Evolutionary conservation across 345 rosid species (phyloP).

Genomic region (Pseudoturritis turrita): DNA sequence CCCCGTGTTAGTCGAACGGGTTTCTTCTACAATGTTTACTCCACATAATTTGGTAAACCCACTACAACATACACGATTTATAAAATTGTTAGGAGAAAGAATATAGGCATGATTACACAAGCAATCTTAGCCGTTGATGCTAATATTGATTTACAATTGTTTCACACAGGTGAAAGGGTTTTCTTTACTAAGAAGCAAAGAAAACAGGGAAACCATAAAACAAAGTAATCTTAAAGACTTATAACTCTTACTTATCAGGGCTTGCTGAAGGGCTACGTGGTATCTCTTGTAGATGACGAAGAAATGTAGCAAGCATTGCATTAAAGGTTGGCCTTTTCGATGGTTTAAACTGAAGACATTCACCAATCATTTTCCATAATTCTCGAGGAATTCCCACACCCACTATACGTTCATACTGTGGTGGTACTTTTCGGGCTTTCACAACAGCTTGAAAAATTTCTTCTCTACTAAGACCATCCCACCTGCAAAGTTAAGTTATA

Average conservation of each 20-base stretch:
- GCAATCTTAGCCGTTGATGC: neutral
- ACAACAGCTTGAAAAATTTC: slow-evolving; percentile 91
- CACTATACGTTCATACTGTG: slow-evolving; percentile 94
- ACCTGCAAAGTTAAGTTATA: slow-evolving; percentile 44
- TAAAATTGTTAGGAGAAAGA: slow-evolving; percentile 3
- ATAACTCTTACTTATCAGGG: slow-evolving; percentile 72
- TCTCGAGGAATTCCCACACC: slow-evolving; percentile 97
- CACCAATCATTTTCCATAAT: slow-evolving; percentile 98
- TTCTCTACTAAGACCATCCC: slow-evolving; percentile 90
- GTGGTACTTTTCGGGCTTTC: slow-evolving; percentile 76
- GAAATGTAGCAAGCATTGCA: slow-evolving; percentile 87
- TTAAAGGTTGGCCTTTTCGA: slow-evolving; percentile 81
- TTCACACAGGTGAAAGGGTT: neutral
- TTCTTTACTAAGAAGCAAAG: slow-evolving; percentile 5
- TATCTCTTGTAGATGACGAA: slow-evolving; percentile 88
- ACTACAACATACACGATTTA: slow-evolving; percentile 36
- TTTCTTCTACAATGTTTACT: slow-evolving; percentile 52
- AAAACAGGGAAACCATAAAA: neutral
- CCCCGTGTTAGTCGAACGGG: slow-evolving; percentile 44
- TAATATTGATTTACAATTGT: neutral
- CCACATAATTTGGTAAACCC: slow-evolving; percentile 47
- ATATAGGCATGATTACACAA: neutral
- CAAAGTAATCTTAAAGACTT: slow-evolving; percentile 2
- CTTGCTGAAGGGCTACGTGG: slow-evolving; percentile 90
- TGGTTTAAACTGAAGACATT: slow-evolving; percentile 92